Evolutionary conservation across 1,139 yeast species (phyloP).

Genomic region (Pneumocystis canis): DNA sequence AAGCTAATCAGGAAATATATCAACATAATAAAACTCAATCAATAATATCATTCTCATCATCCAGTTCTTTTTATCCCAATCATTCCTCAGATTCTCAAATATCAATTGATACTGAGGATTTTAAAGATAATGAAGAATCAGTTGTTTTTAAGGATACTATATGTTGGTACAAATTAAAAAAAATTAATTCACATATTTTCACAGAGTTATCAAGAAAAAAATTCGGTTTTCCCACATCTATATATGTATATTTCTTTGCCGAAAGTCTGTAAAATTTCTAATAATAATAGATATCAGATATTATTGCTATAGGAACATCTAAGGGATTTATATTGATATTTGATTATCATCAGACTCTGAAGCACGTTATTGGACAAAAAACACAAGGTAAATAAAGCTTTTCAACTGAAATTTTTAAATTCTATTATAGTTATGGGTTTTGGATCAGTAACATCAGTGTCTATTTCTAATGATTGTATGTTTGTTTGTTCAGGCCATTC

Average conservation of each 20-base stretch:
- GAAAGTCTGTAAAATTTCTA: conserved; percentile 8
- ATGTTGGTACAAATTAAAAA: neutral
- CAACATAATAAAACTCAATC: neutral
- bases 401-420: neutral
- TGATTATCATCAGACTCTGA: conserved; percentile 45
- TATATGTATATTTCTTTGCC: conserved; percentile 10
- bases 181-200: conserved; percentile 15
- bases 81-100: neutral
- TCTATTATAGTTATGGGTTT: conserved; percentile 18
- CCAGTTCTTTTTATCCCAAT: neutral
- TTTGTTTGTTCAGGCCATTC: conserved; percentile 36
- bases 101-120: neutral
- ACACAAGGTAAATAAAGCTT: conserved; percentile 13
- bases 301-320: conserved; percentile 48
- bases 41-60: neutral
- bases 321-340: conserved; percentile 46
- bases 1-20: neutral
- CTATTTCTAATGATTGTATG: conserved; percentile 38
- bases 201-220: conserved; percentile 15
- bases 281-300: conserved; percentile 28
- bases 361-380: conserved; percentile 28
- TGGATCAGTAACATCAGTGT: conserved; percentile 36
- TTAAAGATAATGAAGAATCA: neutral
- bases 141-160: neutral
- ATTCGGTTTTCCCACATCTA: conserved; percentile 8